A percentile compares a stretch with the other conserved stretches of the same genome.
Evolutionary conservation across 176 grass and related monocot species (phyloP).

Genomic region (Carex pumila): DNA sequence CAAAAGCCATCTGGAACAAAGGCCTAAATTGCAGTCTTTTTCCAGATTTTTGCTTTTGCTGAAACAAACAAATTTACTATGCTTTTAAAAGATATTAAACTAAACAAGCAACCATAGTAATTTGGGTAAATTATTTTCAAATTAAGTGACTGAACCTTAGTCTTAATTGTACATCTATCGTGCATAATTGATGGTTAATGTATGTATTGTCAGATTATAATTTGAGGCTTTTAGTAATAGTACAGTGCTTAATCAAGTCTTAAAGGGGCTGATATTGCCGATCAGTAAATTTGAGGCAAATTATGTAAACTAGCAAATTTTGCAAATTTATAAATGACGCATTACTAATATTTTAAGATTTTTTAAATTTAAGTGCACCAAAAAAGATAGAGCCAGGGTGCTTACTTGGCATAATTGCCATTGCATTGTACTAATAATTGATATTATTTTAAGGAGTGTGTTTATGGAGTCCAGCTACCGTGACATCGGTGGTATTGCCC

Average conservation of each 20-base stretch:
- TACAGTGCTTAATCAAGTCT: neutral
- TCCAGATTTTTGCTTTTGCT: neutral
- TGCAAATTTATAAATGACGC: neutral
- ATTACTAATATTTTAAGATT: neutral
- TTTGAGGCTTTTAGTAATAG: neutral
- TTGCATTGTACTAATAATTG: neutral
- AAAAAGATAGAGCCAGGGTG: neutral
- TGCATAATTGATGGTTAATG: neutral
- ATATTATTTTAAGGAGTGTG: neutral
- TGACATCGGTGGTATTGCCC: no score
- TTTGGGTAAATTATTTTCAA: neutral
- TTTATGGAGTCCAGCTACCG: no score
- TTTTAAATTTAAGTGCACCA: neutral
- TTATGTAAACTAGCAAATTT: neutral
- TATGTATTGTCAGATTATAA: neutral
- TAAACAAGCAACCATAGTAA: neutral
- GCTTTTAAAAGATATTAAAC: neutral
- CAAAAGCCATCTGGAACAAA: neutral
- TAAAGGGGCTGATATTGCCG: neutral
- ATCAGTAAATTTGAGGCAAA: neutral
- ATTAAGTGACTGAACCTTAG: neutral
- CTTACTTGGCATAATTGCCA: neutral
- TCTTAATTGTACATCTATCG: neutral
- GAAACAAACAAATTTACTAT: neutral
- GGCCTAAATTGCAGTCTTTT: neutral